Base-by-base conservation (phyloP, 78 protist species). In the Dictyostelium brefeldianum region DNA sequence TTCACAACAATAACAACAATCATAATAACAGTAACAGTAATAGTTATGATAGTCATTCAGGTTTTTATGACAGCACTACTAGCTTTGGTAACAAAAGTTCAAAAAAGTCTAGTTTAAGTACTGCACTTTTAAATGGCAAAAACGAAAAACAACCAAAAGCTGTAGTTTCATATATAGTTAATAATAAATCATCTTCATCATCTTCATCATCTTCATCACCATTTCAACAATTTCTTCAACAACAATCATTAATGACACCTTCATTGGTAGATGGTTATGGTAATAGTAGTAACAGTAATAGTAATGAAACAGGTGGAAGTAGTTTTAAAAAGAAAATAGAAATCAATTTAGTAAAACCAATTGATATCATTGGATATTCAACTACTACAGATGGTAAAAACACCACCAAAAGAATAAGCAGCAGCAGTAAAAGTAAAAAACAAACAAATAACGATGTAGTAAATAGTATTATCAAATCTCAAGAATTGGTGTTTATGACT, bases 321-420 rank as follows among this genome's bases (percentile, higher is more conserved):
- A 12, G 1, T 14, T 15, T 43, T 29, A 67, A 27, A 15, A 31
- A 27, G 50, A 31, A 67, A 31, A 67, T 31, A 27, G 47, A 67
- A 25, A 25, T 67, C 75, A 67, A 67, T 31, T 31, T 31, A 67
- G 11, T 67, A 62, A 62, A 62, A 62, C 70, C 70, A 62, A 62
- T 25, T 62, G 70, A 62, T 62, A 4, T 62, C n/a, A 11, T 3
- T 36, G 43, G 43, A 36, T 36, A 36, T 51, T 12, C 56, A 51
- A 51, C 56, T 14, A 51, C 56, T 14, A 51, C 73, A 25, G 22
- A 62, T 62, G 27, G 36, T 62, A 62, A 65, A 14, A 29, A 12
- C 18, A 7, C 47, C 27, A 67, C 31, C 75, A 67, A 27, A 1
- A 12, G 12, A 17, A 47, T 27, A 18, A 65, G 15, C 11, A 67